Conservation (phyloP, 2,329 filamentous ascomycete genomes). For the Colletotrichum plurivorum region DNA sequence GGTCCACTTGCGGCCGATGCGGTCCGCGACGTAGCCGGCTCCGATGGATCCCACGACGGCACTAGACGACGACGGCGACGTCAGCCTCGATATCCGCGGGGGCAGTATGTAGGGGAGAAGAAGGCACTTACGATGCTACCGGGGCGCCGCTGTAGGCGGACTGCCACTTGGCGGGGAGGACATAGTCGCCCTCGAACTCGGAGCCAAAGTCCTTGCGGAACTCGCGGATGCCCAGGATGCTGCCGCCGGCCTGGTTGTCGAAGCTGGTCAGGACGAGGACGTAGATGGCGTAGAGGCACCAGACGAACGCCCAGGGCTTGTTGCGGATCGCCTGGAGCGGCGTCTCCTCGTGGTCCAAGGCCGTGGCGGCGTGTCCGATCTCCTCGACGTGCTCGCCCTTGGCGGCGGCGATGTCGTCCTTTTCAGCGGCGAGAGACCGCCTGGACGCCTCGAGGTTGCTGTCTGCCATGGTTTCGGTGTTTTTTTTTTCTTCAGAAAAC, state of each 20-base stretch:
- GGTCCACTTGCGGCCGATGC: conserved; percentile 38
- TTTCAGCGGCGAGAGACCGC: conserved; percentile 15
- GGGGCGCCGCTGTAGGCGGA: conserved; percentile 59
- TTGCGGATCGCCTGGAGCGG: conserved; percentile 44
- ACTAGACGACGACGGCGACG: conserved; percentile 16
- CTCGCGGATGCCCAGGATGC: conserved; percentile 57
- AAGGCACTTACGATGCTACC: conserved; percentile 51
- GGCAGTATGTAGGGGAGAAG: neutral
- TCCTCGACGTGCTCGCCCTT: conserved; percentile 35
- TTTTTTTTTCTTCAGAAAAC: too few species aligned
- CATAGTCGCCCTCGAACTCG: conserved; percentile 52
- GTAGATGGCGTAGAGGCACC: conserved; percentile 57
- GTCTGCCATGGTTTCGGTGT: neutral
- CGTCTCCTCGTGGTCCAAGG: conserved; percentile 29
- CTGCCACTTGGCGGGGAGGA: conserved; percentile 60
- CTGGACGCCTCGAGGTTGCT: conserved; percentile 26
- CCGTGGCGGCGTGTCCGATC: conserved; percentile 24
- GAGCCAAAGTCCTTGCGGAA: conserved; percentile 61
- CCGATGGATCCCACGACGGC: conserved; percentile 36
- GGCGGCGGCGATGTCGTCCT: conserved; percentile 33
- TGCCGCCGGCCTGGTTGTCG: conserved; percentile 58
- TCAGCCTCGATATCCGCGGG: neutral
- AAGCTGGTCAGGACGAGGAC: conserved; percentile 56
- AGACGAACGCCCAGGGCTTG: conserved; percentile 48
- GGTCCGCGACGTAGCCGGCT: conserved; percentile 33